Percentiles rank a stretch among this genome's conserved stretches.
phyloP scores from a whole-genome alignment of 1,139 yeast species.

The Spathaspora sp. region DNA sequence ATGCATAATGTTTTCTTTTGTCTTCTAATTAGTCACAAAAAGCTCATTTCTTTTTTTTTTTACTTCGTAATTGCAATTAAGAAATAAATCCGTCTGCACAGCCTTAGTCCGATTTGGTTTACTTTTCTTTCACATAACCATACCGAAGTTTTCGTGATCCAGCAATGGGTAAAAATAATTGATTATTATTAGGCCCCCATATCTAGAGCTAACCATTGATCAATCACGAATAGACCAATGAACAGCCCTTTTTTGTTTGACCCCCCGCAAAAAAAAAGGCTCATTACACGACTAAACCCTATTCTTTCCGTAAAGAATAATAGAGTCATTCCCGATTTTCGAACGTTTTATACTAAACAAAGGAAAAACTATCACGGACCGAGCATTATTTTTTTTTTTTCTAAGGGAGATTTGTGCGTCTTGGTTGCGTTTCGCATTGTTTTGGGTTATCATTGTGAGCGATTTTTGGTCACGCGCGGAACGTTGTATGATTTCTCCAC shows the following conservation, averaged over 20 bases:
- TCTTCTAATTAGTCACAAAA: no score
- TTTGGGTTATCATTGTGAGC: neutral
- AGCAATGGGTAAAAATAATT: no score
- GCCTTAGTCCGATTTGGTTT: no score
- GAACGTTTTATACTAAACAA: neutral
- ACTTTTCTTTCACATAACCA: no score
- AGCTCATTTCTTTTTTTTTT: no score
- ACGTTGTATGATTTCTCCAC: neutral
- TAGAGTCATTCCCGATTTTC: neutral
- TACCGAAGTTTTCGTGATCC: no score
- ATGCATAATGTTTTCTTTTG: no score
- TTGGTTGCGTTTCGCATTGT: neutral
- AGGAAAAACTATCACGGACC: neutral
- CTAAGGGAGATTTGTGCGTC: neutral
- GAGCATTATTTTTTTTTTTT: neutral
- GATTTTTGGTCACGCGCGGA: neutral
- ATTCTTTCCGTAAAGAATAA: neutral
- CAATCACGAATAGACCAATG: no score
- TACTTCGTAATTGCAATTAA: no score
- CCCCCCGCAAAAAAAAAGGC: neutral
- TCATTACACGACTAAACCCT: neutral
- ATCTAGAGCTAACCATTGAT: no score
- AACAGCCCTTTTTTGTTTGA: neutral
- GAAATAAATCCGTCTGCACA: no score
- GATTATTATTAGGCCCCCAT: no score